phyloP scores from a whole-genome alignment of 2,329 filamentous ascomycete species.

The Calonectria pteridis region DNA sequence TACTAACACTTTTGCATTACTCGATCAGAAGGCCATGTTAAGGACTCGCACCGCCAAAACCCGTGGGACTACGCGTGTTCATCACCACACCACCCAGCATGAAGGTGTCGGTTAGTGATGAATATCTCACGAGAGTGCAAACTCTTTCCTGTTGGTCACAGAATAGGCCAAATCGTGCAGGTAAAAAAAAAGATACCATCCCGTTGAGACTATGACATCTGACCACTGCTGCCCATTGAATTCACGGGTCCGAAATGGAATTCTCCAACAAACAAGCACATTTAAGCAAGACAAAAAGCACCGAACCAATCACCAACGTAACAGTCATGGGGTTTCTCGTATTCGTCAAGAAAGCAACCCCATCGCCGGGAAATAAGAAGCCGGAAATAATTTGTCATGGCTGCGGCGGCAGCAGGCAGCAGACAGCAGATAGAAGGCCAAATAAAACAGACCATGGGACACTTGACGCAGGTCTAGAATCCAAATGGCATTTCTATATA shows the following conservation, averaged over 20 bases:
- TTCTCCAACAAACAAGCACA: neutral
- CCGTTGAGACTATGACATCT: neutral
- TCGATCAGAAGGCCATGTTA: neutral
- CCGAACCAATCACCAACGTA: neutral
- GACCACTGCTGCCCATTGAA: neutral
- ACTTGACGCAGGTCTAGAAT: neutral
- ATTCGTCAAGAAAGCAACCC: neutral
- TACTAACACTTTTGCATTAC: neutral
- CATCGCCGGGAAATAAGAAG: conserved; percentile 13
- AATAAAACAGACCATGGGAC: neutral
- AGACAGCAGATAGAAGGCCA: neutral
- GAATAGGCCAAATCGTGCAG: neutral
- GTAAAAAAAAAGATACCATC: neutral
- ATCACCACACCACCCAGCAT: neutral
- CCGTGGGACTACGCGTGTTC: neutral
- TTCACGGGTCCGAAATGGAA: neutral
- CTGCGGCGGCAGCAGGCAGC: neutral
- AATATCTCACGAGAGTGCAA: neutral
- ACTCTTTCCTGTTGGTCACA: neutral
- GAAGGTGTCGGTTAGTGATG: neutral
- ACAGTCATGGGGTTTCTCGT: neutral
- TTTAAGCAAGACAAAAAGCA: neutral
- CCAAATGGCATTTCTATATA: neutral
- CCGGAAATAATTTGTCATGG: neutral
- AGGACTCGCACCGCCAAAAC: neutral